Evolutionary conservation across 2,329 filamentous ascomycete genomes (phyloP).

Genomic region (Aspergillus ibericus): DNA sequence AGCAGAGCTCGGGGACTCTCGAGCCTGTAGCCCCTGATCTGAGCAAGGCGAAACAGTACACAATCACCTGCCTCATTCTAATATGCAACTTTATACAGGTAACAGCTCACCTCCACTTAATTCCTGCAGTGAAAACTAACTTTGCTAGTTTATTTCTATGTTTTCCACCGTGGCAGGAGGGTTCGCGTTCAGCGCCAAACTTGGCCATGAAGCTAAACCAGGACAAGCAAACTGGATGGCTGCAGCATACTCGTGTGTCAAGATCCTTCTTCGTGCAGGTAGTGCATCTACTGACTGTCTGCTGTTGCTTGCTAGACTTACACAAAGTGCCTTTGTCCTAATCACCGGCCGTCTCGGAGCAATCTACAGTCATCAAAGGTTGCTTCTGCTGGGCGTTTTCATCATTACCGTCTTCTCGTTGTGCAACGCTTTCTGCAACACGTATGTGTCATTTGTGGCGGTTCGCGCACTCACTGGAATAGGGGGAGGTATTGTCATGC

Average conservation of each 20-base stretch:
- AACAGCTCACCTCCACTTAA: too few species aligned
- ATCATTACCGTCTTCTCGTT: slow-evolving; percentile 32
- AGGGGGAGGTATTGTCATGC: slow-evolving; percentile 53
- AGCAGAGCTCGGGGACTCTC: too few species aligned
- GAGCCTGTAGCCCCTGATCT: too few species aligned
- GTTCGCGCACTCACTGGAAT: slow-evolving; percentile 50
- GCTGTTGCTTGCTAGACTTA: neutral
- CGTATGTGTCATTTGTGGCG: slow-evolving; percentile 28
- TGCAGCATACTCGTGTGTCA: neutral
- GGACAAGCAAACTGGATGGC: neutral
- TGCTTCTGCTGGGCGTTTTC: neutral
- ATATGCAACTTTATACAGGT: too few species aligned
- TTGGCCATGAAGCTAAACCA: neutral
- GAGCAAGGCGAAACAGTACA: too few species aligned
- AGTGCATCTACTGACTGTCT: neutral
- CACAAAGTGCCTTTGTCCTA: neutral
- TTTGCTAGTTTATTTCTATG: neutral
- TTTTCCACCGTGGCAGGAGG: neutral
- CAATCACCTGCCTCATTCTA: too few species aligned
- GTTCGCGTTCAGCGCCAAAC: neutral
- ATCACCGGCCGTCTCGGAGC: neutral
- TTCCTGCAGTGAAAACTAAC: too few species aligned
- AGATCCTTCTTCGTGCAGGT: too few species aligned
- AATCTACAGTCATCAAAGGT: neutral
- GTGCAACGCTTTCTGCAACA: slow-evolving; percentile 47